Conservation (phyloP, 2,329 filamentous ascomycete species). For the Microcyclospora tardicrescens region DNA sequence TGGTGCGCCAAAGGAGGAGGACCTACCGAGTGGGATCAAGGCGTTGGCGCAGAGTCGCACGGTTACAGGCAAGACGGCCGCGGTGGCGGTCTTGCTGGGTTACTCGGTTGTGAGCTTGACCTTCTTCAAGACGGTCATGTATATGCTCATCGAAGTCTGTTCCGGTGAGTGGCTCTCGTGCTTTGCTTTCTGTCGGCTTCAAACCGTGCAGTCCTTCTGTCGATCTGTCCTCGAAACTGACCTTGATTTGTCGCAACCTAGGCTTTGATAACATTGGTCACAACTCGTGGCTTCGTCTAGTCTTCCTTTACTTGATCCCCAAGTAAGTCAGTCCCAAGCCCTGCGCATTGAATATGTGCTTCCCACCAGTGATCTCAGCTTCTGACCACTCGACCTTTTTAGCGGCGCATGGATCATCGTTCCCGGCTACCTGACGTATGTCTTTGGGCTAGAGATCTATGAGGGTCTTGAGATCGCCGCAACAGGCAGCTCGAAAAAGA, state of each 20-base stretch:
- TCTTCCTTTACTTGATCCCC: constrained; percentile 51
- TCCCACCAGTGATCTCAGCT: not conserved
- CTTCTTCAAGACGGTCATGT: constrained; percentile 53
- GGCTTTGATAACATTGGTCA: constrained; percentile 51
- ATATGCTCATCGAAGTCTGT: constrained; percentile 31
- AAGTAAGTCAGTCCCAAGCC: constrained; percentile 38
- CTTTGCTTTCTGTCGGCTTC: not conserved
- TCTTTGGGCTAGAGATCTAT: constrained; percentile 49
- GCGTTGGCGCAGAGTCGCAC: constrained; percentile 37
- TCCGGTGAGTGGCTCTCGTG: constrained; percentile 9
- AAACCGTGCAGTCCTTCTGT: not conserved
- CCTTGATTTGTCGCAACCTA: constrained; percentile 19
- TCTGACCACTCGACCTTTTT: not conserved
- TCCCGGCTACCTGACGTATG: constrained; percentile 48
- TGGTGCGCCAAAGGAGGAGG: constrained; percentile 26
- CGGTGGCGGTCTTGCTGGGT: constrained; percentile 43
- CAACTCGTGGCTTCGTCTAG: constrained; percentile 40
- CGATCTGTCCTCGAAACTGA: not conserved
- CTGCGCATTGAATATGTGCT: not conserved
- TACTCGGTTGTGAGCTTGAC: constrained; percentile 51
- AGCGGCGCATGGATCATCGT: constrained; percentile 54
- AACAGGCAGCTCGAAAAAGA: too few relatives aligned
- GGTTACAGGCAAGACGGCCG: constrained; percentile 40
- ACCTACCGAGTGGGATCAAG: constrained; percentile 31
- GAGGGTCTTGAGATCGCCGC: constrained; percentile 39